Base-by-base conservation (phyloP, 176 grass and related monocot genomes). In the Musa schizocarpa region DNA sequence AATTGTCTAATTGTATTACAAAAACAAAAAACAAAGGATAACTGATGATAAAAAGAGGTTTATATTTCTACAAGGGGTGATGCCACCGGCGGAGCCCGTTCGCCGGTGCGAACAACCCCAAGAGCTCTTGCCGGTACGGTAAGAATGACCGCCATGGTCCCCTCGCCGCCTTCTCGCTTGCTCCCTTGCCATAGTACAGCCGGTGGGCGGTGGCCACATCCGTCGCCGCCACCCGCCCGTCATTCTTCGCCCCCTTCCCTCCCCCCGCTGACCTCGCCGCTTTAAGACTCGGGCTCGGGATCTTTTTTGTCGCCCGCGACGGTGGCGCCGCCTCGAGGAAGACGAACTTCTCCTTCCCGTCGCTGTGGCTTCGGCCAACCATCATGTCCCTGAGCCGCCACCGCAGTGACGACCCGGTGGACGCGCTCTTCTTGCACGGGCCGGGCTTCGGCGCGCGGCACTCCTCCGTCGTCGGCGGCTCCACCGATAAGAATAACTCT, bases 271-370 rank as follows among this genome's bases (percentile, higher is more conserved):
- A 22, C 29, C 52, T 52, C 34, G 68, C 9, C 7, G 25, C 29
- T 8, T 17, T 24, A 6, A 11, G 11, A 14, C 11, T 16, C 13
- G 0, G 24, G 3, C 51, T 22, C n/a, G 68, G 68, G 34, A n/a
- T 3, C 29, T 77, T 61, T 11, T 77, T 51, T 19, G 59, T n/a
- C 11, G 27, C 2, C 54, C 13, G 0, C 23, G 52, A 3, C 71
- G 71, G 48, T 1, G 9, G 65, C 24, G 68, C 14, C 43, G 68
- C 68, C 19, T 62, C 61, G 29, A 77, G 34, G n/a, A 65, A 77
- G 27, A 77, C 61, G 57, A 77, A 77, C 59, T 77, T 77, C 48
- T 77, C 61, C 59, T 77, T 77, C 21, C 75, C 75, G 61, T 77
- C 75, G 75, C 75, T 77, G 75, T 77, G 61, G 48, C 75, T 77